Percentiles rank a stretch among this genome's conserved stretches.
Evolutionary conservation across 257 asterid genomes (phyloP).

Genomic region (Verbascum thapsus): DNA sequence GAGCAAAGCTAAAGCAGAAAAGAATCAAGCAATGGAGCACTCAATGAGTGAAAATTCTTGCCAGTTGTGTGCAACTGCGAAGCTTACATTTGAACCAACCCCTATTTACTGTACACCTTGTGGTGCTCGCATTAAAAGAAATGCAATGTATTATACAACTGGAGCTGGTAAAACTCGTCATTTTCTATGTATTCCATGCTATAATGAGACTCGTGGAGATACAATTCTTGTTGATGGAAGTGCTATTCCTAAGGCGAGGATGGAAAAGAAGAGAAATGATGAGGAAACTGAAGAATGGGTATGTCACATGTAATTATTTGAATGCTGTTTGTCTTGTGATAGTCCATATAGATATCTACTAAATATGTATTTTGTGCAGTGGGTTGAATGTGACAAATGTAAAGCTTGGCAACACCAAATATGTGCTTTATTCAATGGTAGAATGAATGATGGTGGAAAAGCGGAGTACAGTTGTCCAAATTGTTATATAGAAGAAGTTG

Average conservation of each 20-base stretch:
- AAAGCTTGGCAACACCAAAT: constrained; percentile 99
- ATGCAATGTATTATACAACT: constrained; percentile 83
- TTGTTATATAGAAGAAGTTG: constrained; percentile 87
- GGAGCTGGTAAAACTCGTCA: constrained; percentile 94
- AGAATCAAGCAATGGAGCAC: constrained; percentile 91
- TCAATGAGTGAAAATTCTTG: constrained; percentile 93
- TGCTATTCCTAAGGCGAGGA: constrained; percentile 69
- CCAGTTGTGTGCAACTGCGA: constrained; percentile 98
- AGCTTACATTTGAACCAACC: constrained; percentile 95
- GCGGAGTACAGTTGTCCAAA: constrained; percentile 99
- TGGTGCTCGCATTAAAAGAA: constrained; percentile 93
- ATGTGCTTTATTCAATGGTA: constrained; percentile 90
- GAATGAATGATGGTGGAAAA: constrained; percentile 92
- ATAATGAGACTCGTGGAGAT: constrained; percentile 89
- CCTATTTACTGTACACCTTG: constrained; percentile 91
- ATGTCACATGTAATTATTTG: constrained; percentile 31
- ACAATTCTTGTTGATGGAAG: constrained; percentile 69
- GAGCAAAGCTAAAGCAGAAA: constrained; percentile 96
- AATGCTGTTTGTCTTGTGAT: constrained; percentile 19
- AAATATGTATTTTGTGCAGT: constrained; percentile 56
- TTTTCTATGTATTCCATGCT: constrained; percentile 83
- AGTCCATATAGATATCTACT: constrained; percentile 26
- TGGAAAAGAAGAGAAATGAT: constrained; percentile 94
- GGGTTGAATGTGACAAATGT: constrained; percentile 99
- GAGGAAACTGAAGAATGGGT: constrained; percentile 99